Base-by-base conservation (phyloP, 2,329 filamentous ascomycete species). In the Fusarium cyanostomum region DNA sequence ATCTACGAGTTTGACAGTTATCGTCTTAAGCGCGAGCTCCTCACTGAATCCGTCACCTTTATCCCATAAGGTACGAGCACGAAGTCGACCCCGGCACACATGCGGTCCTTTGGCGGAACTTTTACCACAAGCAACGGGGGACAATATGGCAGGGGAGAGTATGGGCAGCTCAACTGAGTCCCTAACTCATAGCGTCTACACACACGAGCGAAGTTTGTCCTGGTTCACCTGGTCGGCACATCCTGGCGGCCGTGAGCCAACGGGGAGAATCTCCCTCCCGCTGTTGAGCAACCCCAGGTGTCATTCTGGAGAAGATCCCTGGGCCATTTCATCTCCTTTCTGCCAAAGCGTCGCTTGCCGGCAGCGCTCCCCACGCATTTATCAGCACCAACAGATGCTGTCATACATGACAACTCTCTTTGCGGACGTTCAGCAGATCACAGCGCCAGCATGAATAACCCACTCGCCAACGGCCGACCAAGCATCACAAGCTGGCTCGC, bases 231-330 rank as follows among this genome's bases (percentile, higher is more conserved):
- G 49, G 21, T 49, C 45, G 54, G 58, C 41, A 53, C 52, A 55
- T 46, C 53, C 43, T 42, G 35, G 37, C 53, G 57, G 38, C 30
- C 42, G 41, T 68, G 52, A 52, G 51, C 62, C 48, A 52, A 57
- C 56, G 43, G 62, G 50, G 65, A 62, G 33, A 56, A 68, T 67
- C 59, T 58, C 34, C 44, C 51, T 62, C 56, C 66, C 61, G 62
- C 60, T 63, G 56, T 43, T 70, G 64, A 61, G 58, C 48, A 44
- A 71, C 68, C 62, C 39, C 41, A 55, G 37, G 30, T 52, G 50
- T 50, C 56, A 52, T 53, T 60, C 58, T 57, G 62, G 62, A 67
- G 35, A 60, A 66, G 67, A 70, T 67, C 48, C 60, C 56, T 54
- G 56, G 42, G 35, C 59, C 59, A 59, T 48, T 53, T 60, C 58